Percentiles rank a stretch among this genome's conserved stretches.
phyloP scores from a whole-genome alignment of 148 eudicot genomes.

The Dianthus caryophyllus region DNA sequence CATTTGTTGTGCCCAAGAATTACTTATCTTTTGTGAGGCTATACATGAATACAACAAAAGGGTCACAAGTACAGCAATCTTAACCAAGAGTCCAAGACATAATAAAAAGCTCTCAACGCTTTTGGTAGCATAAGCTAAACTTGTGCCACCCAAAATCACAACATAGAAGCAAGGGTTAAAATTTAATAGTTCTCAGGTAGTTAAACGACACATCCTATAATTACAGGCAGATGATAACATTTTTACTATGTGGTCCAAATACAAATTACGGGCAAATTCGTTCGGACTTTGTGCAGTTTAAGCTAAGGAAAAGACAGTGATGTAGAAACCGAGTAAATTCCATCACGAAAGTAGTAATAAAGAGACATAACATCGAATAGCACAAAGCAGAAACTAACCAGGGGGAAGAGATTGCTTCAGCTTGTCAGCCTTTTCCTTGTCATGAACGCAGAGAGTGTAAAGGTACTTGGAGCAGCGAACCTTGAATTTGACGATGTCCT shows the following conservation, averaged over 20 bases:
- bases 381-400: slow-evolving; percentile 2
- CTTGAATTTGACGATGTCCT: slow-evolving; percentile 37
- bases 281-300: no score
- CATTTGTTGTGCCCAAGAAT: no score
- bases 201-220: background rate
- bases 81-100: no score
- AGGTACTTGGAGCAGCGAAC: slow-evolving; percentile 37
- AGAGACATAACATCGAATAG: background rate
- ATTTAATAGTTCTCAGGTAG: background rate
- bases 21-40: no score
- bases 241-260: no score
- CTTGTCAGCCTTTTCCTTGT: slow-evolving; percentile 42
- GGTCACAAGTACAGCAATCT: no score
- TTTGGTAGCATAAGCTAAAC: no score
- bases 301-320: background rate
- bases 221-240: background rate
- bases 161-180: background rate
- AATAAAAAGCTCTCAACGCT: no score
- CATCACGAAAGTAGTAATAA: background rate
- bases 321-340: background rate
- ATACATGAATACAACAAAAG: no score
- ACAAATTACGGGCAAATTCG: no score
- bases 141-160: background rate
- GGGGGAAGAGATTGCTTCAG: slow-evolving; percentile 38
- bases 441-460: slow-evolving; percentile 40